Base-by-base conservation (phyloP, 2,329 filamentous ascomycete species). In the Curvularia sp. region DNA sequence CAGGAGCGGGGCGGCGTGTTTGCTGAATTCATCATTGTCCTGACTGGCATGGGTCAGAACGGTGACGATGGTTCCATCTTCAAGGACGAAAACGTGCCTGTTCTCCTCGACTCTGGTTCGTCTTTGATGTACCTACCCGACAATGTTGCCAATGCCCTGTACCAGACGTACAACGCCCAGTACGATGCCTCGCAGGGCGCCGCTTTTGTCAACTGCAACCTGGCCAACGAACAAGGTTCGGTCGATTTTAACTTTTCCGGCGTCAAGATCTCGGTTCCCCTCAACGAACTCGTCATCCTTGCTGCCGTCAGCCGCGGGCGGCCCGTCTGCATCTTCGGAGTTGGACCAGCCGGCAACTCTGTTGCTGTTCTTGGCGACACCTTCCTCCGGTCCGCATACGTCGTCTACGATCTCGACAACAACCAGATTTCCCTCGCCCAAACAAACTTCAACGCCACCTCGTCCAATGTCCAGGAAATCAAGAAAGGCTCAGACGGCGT, bases 51-150 rank as follows among this genome's bases (percentile, higher is more conserved):
- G 56, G 79, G 80, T 15, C 66, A 73, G 15, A 79, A 79, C 55
- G 78, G 78, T 35, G 71, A 80, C 20, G 75, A 74, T 10, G 75
- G 77, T 30, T 79, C 78, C 10, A 69, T 85, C 54, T 80, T 78
- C 56, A 69, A 69, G 53, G 73, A 81, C 56, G 67, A 80, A 52
- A 72, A 74, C 26, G 72, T 78, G n/a, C 78, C 85, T 4, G 89
- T 87, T 2, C 82, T 93, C 4, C 83, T 93, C 35, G 90, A 93
- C 76, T 91, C 89, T 0, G 90, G 90, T 38, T 90, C 88, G n/a
- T 90, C 88, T 3, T 80, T 91, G 60, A 88, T 84, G 64, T 91
- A 90, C 69, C 78, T 93, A 0, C 90, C 90, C 1, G 81, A 85
- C 57, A 81, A 86, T 51, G 75, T 92, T 44, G 84, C 84, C 4